Conservation (phyloP, 2,329 filamentous ascomycete species). For the Penicillium sp. region DNA sequence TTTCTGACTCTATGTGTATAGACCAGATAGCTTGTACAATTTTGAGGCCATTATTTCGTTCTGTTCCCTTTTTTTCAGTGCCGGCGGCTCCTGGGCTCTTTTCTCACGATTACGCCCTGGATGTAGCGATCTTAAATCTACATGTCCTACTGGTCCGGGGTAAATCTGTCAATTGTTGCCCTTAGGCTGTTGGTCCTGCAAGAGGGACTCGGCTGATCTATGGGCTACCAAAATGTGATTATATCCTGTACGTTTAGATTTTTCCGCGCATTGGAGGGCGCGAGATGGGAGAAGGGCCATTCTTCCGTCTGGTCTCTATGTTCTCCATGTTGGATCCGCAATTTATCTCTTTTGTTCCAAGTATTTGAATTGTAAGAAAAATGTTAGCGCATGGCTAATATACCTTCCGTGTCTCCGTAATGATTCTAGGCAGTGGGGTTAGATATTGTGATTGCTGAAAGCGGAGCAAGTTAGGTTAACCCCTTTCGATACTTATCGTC, state of each 20-base stretch:
- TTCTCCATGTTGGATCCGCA: constrained; percentile 27
- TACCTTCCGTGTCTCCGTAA: too few relatives aligned
- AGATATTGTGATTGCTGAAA: too few relatives aligned
- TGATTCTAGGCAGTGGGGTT: too few relatives aligned
- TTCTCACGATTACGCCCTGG: constrained; percentile 19
- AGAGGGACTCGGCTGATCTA: constrained; percentile 3
- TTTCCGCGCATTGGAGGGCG: constrained; percentile 31
- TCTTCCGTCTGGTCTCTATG: constrained; percentile 28
- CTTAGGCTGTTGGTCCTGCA: background rate
- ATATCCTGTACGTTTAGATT: constrained; percentile 45
- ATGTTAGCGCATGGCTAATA: background rate
- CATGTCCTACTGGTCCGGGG: constrained; percentile 22
- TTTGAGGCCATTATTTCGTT: constrained; percentile 43
- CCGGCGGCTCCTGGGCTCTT: background rate
- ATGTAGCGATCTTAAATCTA: constrained; percentile 31
- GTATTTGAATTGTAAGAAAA: background rate
- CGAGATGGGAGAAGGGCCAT: constrained; percentile 27
- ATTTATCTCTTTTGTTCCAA: constrained; percentile 37
- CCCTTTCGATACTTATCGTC: background rate
- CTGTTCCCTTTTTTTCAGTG: constrained; percentile 26
- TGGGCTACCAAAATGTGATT: constrained; percentile 35
- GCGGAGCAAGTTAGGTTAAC: background rate
- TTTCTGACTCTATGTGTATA: constrained; percentile 44
- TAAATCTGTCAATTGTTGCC: constrained; percentile 10
- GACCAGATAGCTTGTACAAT: constrained; percentile 48